These are phyloP conservation scores for Leishmania turanica DNA, from an alignment of 208 protist genomes.

Conservation along the genomic window DNA sequence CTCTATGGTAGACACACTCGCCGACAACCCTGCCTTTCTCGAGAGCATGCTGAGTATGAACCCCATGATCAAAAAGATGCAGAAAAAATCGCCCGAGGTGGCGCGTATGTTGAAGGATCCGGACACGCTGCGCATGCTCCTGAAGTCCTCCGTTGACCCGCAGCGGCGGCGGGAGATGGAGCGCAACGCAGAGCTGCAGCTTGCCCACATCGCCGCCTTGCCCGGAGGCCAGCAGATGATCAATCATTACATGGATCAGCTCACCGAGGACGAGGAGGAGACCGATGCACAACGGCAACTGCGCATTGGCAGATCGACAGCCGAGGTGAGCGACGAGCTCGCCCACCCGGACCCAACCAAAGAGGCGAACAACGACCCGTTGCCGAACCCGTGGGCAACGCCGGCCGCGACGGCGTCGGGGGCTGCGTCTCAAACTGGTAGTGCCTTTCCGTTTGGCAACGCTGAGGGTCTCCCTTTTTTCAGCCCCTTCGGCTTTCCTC, in stretches of 20 bases:
- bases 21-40: constrained; percentile 53
- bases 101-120: constrained; percentile 55
- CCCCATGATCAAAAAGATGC: constrained; percentile 52
- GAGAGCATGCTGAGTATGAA: constrained; percentile 53
- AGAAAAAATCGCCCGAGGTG: constrained; percentile 62
- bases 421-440: neutral
- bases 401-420: neutral
- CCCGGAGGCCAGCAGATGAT: constrained; percentile 71
- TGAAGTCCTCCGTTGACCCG: constrained; percentile 76
- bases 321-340: constrained; percentile 10
- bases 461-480: neutral
- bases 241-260: constrained; percentile 52
- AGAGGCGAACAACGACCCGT: constrained; percentile 55
- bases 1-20: constrained; percentile 70
- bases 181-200: constrained; percentile 54
- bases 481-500: neutral
- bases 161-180: constrained; percentile 59
- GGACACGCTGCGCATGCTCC: constrained; percentile 69
- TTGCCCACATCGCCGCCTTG: constrained; percentile 67
- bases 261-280: constrained; percentile 29
- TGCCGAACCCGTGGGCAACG: constrained; percentile 61
- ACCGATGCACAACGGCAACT: constrained; percentile 20
- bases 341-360: constrained; percentile 50
- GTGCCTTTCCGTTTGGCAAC: neutral
- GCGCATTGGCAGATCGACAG: constrained; percentile 19